Percentiles rank a stretch among this genome's conserved stretches.
Conservation (phyloP, 164 flowering plant species). For the Macadamia tetraphylla region DNA sequence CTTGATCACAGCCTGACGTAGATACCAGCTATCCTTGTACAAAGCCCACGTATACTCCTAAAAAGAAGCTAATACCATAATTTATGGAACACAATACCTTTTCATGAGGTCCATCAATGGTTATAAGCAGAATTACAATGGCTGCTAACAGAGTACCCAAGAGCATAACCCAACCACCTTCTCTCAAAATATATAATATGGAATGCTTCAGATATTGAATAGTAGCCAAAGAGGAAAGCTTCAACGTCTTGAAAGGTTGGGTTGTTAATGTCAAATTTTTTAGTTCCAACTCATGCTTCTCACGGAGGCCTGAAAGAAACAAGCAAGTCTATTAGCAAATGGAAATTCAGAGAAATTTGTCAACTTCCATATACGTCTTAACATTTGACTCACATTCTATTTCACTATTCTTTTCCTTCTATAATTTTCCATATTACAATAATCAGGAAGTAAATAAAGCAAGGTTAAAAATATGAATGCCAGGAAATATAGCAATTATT, state of each 20-base stretch:
- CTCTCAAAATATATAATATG: constrained; percentile 48
- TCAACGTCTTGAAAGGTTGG: constrained; percentile 67
- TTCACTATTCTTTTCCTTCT: neutral
- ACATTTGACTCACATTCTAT: neutral
- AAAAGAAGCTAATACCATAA: no score
- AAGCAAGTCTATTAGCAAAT: neutral
- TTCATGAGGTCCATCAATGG: constrained; percentile 73
- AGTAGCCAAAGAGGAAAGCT: constrained; percentile 51
- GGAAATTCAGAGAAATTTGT: neutral
- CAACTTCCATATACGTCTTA: neutral
- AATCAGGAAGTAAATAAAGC: no score
- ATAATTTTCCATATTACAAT: no score
- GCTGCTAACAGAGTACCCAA: constrained; percentile 25
- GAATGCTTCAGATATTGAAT: constrained; percentile 43
- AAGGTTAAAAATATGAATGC: no score
- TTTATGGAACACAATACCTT: constrained; percentile 41
- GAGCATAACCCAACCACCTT: constrained; percentile 65
- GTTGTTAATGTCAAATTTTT: constrained; percentile 58
- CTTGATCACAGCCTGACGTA: no score
- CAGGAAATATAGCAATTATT: no score
- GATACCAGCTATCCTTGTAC: no score
- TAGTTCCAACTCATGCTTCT: constrained; percentile 54
- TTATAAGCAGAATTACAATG: constrained; percentile 38
- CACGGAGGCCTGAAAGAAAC: constrained; percentile 42
- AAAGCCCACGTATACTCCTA: no score